Conservation (phyloP, 2,329 filamentous ascomycete genomes). For the Chalaropsis ovoidea region DNA sequence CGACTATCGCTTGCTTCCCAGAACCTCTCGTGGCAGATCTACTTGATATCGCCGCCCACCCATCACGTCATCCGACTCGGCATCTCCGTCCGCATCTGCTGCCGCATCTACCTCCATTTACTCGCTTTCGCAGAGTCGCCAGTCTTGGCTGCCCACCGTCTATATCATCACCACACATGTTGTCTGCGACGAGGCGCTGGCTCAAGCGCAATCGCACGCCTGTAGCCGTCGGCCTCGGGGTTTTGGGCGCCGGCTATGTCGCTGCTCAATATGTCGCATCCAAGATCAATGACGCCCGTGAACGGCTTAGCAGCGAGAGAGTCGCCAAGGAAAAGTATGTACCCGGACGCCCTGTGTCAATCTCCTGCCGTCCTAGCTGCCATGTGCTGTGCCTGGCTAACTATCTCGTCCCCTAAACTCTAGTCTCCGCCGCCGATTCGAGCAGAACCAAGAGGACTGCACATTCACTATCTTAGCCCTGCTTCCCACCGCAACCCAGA, state of each 20-base stretch:
- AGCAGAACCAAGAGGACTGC: slow-evolving; percentile 98
- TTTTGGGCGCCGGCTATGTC: slow-evolving; percentile 82
- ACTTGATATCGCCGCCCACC: too few species aligned
- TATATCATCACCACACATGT: slow-evolving; percentile 38
- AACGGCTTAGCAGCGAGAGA: slow-evolving; percentile 92
- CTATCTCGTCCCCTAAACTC: slow-evolving; percentile 18
- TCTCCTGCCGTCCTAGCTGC: background rate
- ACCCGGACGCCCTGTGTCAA: background rate
- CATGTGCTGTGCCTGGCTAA: background rate
- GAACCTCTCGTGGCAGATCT: too few species aligned
- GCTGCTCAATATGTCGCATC: slow-evolving; percentile 84
- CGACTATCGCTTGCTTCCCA: too few species aligned
- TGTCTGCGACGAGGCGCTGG: slow-evolving; percentile 74
- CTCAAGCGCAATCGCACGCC: slow-evolving; percentile 82
- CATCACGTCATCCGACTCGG: too few species aligned
- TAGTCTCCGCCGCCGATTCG: slow-evolving; percentile 87
- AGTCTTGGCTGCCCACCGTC: background rate
- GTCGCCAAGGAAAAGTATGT: slow-evolving; percentile 89
- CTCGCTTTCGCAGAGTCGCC: background rate
- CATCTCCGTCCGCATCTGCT: too few species aligned
- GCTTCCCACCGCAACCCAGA: slow-evolving; percentile 80
- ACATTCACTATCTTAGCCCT: slow-evolving; percentile 96
- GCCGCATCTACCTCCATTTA: background rate
- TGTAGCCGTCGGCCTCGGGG: slow-evolving; percentile 75
- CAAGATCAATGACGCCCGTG: slow-evolving; percentile 85